Percentiles rank a stretch among this genome's conserved stretches.
These are phyloP conservation scores for Cardamine occulta DNA, from an alignment of 345 rosid species.

Conservation along the genomic window DNA sequence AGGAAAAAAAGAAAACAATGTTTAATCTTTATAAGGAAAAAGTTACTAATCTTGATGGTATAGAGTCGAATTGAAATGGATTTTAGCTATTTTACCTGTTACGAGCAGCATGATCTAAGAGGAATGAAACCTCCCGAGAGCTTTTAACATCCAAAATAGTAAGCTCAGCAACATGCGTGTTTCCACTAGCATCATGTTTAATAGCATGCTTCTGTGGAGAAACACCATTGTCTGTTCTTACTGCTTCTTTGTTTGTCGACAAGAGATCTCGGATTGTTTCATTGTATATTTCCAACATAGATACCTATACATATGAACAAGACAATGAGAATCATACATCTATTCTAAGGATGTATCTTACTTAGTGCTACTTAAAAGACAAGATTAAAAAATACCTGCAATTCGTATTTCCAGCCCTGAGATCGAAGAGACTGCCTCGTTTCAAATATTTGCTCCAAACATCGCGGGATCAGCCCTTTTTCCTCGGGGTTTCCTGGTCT, in stretches of 20 bases:
- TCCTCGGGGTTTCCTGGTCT: constrained; percentile 68
- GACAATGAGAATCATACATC: background rate
- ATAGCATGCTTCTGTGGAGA: constrained; percentile 66
- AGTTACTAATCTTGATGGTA: background rate
- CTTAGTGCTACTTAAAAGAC: background rate
- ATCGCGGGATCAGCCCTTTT: constrained; percentile 88
- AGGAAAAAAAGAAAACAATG: constrained; percentile 7
- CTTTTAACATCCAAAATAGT: constrained; percentile 76
- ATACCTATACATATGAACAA: constrained; percentile 60
- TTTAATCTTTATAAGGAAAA: background rate
- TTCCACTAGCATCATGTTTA: constrained; percentile 82
- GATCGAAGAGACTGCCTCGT: constrained; percentile 79
- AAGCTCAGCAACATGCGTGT: constrained; percentile 78
- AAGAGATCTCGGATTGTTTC: constrained; percentile 89
- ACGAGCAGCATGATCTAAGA: constrained; percentile 79
- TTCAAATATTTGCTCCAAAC: constrained; percentile 90
- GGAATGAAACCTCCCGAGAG: constrained; percentile 68
- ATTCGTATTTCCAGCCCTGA: constrained; percentile 96
- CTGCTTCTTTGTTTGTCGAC: constrained; percentile 62
- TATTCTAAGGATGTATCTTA: background rate
- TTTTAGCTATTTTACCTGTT: constrained; percentile 60
- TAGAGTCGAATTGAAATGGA: background rate
- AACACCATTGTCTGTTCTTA: constrained; percentile 57
- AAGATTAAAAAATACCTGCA: constrained; percentile 67
- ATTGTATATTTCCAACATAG: constrained; percentile 97